A percentile compares a stretch with the other conserved stretches of the same genome.
These are phyloP conservation scores for Fusarium compactum DNA, from an alignment of 2,329 filamentous ascomycete species.

Conservation along the genomic window DNA sequence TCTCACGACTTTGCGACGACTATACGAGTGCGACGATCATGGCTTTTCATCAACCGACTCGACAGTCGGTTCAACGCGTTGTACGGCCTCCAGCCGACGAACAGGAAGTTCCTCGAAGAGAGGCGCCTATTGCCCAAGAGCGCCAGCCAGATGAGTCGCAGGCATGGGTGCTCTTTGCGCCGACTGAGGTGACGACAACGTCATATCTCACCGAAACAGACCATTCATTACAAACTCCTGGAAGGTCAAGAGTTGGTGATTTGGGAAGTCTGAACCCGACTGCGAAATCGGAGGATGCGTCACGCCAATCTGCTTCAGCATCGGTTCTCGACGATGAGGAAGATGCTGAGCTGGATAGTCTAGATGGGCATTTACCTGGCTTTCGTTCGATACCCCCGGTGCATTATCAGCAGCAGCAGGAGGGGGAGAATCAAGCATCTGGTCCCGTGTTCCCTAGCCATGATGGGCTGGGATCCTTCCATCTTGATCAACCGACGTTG, in stretches of 20 bases:
- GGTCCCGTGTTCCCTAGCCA: slow-evolving; percentile 86
- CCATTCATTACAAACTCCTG: slow-evolving; percentile 72
- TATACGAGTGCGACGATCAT: slow-evolving; percentile 51
- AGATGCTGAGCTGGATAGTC: slow-evolving; percentile 87
- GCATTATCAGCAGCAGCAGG: slow-evolving; percentile 41
- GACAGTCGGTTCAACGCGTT: slow-evolving; percentile 63
- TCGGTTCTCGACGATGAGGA: slow-evolving; percentile 65
- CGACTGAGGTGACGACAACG: slow-evolving; percentile 72
- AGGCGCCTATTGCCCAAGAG: slow-evolving; percentile 49
- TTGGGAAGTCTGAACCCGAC: slow-evolving; percentile 81
- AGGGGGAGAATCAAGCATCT: slow-evolving; percentile 57
- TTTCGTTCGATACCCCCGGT: slow-evolving; percentile 74
- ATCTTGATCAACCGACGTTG: slow-evolving; percentile 67
- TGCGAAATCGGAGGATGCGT: slow-evolving; percentile 68
- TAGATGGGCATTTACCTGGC: slow-evolving; percentile 91
- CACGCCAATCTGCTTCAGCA: slow-evolving; percentile 55
- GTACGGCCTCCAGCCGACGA: slow-evolving; percentile 58
- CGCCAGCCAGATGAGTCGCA: slow-evolving; percentile 75
- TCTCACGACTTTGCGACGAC: slow-evolving; percentile 27
- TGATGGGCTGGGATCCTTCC: slow-evolving; percentile 91
- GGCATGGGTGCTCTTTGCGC: slow-evolving; percentile 97
- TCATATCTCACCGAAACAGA: slow-evolving; percentile 77
- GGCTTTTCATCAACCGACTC: slow-evolving; percentile 72
- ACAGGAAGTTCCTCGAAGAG: slow-evolving; percentile 48
- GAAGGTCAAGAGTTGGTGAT: slow-evolving; percentile 81